A percentile compares a stretch with the other conserved stretches of the same genome.
These are phyloP conservation scores for Pisolithus sp. DNA, from an alignment of 768 basidiomycete genomes.

Conservation along the genomic window DNA sequence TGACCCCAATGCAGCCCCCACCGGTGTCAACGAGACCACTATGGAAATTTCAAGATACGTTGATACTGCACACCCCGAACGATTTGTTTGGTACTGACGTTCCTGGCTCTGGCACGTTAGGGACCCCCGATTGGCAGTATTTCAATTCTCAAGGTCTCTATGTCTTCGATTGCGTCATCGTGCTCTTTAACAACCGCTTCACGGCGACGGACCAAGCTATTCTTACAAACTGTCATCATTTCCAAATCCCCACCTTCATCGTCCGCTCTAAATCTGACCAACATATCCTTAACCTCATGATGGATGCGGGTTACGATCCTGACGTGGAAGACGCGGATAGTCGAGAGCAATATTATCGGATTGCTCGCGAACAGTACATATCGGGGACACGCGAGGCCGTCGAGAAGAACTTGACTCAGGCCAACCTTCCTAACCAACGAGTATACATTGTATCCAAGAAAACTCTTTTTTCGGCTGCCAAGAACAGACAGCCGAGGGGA, in stretches of 20 bases:
- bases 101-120: constrained; percentile 25
- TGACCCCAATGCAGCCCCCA: constrained; percentile 15
- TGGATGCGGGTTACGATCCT: constrained; percentile 4
- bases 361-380: constrained; percentile 5
- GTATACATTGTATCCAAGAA: constrained; percentile 13
- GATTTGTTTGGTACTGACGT: constrained; percentile 24
- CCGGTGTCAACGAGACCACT: constrained; percentile 22
- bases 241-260: too few species aligned
- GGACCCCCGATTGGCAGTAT: constrained; percentile 21
- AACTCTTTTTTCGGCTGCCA: constrained; percentile 2
- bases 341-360: constrained; percentile 1
- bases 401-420: constrained; percentile 4
- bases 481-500: not conserved
- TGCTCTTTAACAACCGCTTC: constrained; percentile 18
- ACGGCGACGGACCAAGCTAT: too few species aligned
- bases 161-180: constrained; percentile 8
- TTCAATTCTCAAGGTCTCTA: constrained; percentile 25
- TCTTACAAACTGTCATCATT: too few species aligned
- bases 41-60: constrained; percentile 14
- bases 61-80: constrained; percentile 10
- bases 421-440: constrained; percentile 9
- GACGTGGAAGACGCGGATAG: not conserved
- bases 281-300: constrained; percentile 7
- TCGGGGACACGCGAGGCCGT: constrained; percentile 5
- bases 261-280: constrained; percentile 23